These are phyloP conservation scores for Telopea speciosissima DNA, from an alignment of 177 flowering plant genomes.

Conservation along the genomic window DNA sequence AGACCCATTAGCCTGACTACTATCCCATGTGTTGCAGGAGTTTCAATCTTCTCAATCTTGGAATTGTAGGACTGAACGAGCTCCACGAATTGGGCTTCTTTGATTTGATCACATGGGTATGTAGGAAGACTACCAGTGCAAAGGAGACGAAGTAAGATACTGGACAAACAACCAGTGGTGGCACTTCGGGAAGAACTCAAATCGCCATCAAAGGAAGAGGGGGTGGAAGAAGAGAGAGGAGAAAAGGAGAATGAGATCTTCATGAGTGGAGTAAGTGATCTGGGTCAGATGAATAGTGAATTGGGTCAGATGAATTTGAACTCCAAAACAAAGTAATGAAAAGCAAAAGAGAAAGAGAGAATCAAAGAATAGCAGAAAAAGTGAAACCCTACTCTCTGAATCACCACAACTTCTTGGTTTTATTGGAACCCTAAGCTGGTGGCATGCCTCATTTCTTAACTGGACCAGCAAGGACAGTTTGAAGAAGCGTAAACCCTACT, in stretches of 20 bases:
- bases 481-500: too few relatives aligned
- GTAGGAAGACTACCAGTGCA: constrained; percentile 43
- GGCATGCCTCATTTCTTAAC: too few relatives aligned
- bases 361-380: background rate
- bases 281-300: background rate
- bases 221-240: constrained; percentile 14
- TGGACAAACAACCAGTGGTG: constrained; percentile 32
- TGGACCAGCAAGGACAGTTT: too few relatives aligned
- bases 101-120: constrained; percentile 30
- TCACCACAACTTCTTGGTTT: too few relatives aligned
- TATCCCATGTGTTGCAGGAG: constrained; percentile 24
- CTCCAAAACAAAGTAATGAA: background rate
- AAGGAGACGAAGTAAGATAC: constrained; percentile 42
- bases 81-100: constrained; percentile 7
- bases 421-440: too few relatives aligned
- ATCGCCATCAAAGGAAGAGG: constrained; percentile 7
- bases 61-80: background rate
- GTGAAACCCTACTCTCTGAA: too few relatives aligned
- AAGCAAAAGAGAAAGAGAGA: background rate
- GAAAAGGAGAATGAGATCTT: constrained; percentile 22
- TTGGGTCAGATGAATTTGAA: background rate
- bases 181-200: constrained; percentile 22
- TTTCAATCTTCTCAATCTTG: constrained; percentile 1
- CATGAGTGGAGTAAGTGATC: background rate
- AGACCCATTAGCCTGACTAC: constrained; percentile 77